Conservation (phyloP, 1,284 basidiomycete genomes). For the Gymnopus androsaceus region DNA sequence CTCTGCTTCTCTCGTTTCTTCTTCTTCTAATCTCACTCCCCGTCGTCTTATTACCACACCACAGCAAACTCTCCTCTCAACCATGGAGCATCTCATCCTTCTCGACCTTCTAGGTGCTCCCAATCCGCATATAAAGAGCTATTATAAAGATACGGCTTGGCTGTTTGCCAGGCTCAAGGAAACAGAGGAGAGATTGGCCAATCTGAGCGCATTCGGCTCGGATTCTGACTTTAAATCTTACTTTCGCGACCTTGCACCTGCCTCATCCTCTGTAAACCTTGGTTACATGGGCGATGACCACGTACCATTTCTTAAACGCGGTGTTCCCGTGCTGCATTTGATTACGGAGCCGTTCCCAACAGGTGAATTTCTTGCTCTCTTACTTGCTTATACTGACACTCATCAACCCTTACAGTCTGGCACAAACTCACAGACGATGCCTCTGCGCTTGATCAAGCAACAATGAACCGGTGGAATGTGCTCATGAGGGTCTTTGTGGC, state of each 20-base stretch:
- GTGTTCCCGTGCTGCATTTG: slow-evolving; percentile 89
- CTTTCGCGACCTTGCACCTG: slow-evolving; percentile 51
- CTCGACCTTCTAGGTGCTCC: slow-evolving; percentile 86
- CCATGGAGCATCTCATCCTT: slow-evolving; percentile 87
- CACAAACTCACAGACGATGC: slow-evolving; percentile 74
- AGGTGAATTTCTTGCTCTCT: slow-evolving; percentile 51
- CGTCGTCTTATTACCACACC: slow-evolving; percentile 31
- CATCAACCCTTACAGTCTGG: slow-evolving; percentile 10
- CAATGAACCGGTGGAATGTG: slow-evolving; percentile 88
- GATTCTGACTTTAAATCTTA: slow-evolving; percentile 54
- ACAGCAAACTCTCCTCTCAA: slow-evolving; percentile 60
- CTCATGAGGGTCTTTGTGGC: slow-evolving; percentile 86
- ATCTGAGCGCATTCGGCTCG: slow-evolving; percentile 55
- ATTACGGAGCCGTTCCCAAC: slow-evolving; percentile 88
- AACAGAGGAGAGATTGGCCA: slow-evolving; percentile 67
- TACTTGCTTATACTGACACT: not conserved
- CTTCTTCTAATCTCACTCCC: not conserved
- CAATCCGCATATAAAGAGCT: slow-evolving; percentile 73
- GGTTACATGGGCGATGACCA: slow-evolving; percentile 93
- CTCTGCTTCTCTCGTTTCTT: slow-evolving; percentile 22
- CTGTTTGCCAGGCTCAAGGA: slow-evolving; percentile 75
- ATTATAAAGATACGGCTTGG: slow-evolving; percentile 57
- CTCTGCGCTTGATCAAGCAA: slow-evolving; percentile 81
- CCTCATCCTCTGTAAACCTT: slow-evolving; percentile 38
- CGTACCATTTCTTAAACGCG: slow-evolving; percentile 82